phyloP scores from a whole-genome alignment of 1,284 basidiomycete genomes.

The Cystobasidiaceae sp. region DNA sequence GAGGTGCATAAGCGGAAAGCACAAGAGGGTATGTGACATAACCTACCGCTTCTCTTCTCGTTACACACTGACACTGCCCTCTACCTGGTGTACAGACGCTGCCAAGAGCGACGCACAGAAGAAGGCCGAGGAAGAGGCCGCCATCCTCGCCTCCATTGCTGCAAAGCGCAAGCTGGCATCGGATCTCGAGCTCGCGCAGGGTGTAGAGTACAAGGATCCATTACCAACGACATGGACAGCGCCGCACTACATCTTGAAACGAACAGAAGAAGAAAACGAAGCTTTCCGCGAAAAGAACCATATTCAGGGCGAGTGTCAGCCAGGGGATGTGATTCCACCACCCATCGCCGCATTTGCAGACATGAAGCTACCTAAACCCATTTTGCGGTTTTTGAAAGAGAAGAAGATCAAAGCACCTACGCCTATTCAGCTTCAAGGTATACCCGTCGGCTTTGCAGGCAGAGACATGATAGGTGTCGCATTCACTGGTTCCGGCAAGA shows the following conservation, averaged over 20 bases:
- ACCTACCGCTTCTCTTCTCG: neutral
- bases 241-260: slow-evolving; percentile 72
- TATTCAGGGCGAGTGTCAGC: slow-evolving; percentile 66
- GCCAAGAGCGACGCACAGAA: slow-evolving; percentile 78
- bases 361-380: slow-evolving; percentile 89
- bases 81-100: slow-evolving; percentile 57
- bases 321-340: slow-evolving; percentile 70
- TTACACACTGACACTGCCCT: neutral
- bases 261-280: slow-evolving; percentile 64
- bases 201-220: slow-evolving; percentile 82
- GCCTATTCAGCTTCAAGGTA: slow-evolving; percentile 94
- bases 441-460: slow-evolving; percentile 70
- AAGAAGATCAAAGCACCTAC: slow-evolving; percentile 84
- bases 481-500: slow-evolving; percentile 51
- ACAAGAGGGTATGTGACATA: slow-evolving; percentile 60
- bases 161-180: slow-evolving; percentile 79
- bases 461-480: slow-evolving; percentile 52
- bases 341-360: slow-evolving; percentile 94
- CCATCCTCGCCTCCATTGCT: slow-evolving; percentile 87
- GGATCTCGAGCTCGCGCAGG: slow-evolving; percentile 86
- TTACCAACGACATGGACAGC: slow-evolving; percentile 85
- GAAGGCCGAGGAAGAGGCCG: slow-evolving; percentile 79
- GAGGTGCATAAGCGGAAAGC: slow-evolving; percentile 80
- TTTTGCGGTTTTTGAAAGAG: slow-evolving; percentile 73
- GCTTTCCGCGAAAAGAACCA: slow-evolving; percentile 81